Conservation (phyloP, 352 stramenopile species). For the Phytophthora sojae region DNA sequence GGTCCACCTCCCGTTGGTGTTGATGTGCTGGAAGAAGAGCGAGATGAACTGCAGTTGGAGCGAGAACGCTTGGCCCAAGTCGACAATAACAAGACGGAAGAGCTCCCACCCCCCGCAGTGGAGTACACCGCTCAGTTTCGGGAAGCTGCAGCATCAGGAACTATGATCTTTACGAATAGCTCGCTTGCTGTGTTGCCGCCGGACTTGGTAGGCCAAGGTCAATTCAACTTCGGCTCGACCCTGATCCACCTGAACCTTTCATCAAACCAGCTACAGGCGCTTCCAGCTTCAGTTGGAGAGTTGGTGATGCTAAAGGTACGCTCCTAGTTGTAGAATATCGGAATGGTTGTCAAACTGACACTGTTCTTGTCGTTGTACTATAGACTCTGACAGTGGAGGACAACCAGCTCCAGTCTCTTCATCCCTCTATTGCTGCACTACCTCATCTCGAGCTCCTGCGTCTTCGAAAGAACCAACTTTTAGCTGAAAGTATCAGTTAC, state of each 20-base stretch:
- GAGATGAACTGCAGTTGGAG: slow-evolving; percentile 61
- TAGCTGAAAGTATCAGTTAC: slow-evolving; percentile 47
- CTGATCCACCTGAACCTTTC: slow-evolving; percentile 75
- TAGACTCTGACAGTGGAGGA: slow-evolving; percentile 79
- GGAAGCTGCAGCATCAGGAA: slow-evolving; percentile 64
- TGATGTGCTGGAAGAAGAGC: slow-evolving; percentile 75
- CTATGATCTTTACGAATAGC: slow-evolving; percentile 55
- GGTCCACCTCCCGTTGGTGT: slow-evolving; percentile 57
- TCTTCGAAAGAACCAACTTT: slow-evolving; percentile 80
- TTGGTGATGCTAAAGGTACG: slow-evolving; percentile 58
- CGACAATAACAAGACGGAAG: slow-evolving; percentile 5
- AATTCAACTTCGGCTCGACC: slow-evolving; percentile 55
- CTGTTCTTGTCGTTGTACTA: slow-evolving; percentile 5
- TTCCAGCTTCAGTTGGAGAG: slow-evolving; percentile 57
- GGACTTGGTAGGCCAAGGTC: slow-evolving; percentile 30
- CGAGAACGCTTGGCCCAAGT: slow-evolving; percentile 28
- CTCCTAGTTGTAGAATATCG: not conserved
- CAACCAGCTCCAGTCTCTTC: slow-evolving; percentile 62
- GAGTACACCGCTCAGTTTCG: slow-evolving; percentile 52
- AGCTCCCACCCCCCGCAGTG: slow-evolving; percentile 10
- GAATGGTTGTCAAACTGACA: slow-evolving; percentile 5
- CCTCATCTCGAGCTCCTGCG: slow-evolving; percentile 65
- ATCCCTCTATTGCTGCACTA: slow-evolving; percentile 51
- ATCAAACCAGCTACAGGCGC: slow-evolving; percentile 60
- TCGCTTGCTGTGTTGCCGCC: slow-evolving; percentile 39